Evolutionary conservation across 192 early-diverging fungal genomes (phyloP).

Genomic region (Podila verticillata): DNA sequence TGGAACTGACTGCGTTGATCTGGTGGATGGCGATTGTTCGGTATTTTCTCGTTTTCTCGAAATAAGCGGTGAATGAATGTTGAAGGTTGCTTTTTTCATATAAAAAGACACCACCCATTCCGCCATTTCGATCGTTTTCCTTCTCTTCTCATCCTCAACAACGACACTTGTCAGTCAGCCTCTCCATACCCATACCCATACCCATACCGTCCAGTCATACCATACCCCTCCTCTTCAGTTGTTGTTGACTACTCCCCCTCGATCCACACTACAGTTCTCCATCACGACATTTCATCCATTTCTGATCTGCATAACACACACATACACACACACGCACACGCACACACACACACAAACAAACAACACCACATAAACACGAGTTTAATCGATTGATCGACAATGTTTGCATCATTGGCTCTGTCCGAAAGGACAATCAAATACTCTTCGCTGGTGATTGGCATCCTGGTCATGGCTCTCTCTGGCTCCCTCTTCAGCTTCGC

Average conservation of each 20-base stretch:
- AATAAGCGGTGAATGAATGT: too few species aligned
- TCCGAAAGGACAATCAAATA: slow-evolving; percentile 40
- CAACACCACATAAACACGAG: background rate
- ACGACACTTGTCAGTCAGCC: background rate
- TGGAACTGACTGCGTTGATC: background rate
- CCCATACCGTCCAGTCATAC: too few species aligned
- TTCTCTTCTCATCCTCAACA: background rate
- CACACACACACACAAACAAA: background rate
- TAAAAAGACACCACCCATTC: background rate
- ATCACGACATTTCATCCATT: background rate
- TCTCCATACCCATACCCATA: too few species aligned
- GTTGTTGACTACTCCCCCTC: too few species aligned
- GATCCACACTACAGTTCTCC: background rate
- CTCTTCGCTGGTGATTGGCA: slow-evolving; percentile 29
- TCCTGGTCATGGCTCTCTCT: slow-evolving; percentile 45
- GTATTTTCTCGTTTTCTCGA: background rate
- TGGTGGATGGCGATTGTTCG: background rate
- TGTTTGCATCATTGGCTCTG: slow-evolving; percentile 3
- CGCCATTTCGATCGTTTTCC: background rate
- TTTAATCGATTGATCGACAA: background rate
- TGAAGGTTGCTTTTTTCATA: background rate
- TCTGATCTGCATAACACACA: background rate
- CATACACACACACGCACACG: background rate
- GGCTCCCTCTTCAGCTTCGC: slow-evolving; percentile 49
- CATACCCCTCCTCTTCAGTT: too few species aligned